Evolutionary conservation across 2,329 filamentous ascomycete genomes (phyloP).

Genomic region (Niveomyces coronatus): DNA sequence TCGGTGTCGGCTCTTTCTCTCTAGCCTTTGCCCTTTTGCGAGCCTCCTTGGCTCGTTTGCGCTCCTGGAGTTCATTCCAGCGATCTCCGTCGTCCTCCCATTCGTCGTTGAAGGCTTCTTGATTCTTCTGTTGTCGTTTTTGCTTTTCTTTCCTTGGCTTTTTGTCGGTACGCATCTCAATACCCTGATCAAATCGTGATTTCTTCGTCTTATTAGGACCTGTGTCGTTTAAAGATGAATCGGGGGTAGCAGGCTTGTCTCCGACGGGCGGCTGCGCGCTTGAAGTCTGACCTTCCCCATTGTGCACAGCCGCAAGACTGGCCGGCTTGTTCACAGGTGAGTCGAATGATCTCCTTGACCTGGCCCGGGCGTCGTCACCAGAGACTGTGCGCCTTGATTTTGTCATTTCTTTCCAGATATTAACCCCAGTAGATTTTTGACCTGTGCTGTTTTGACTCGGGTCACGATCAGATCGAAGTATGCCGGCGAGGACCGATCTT

Average conservation of each 20-base stretch:
- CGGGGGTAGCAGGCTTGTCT: neutral
- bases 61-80: conserved; percentile 29
- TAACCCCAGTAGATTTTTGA: conserved; percentile 7
- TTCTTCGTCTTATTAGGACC: neutral
- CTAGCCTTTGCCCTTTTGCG: conserved; percentile 29
- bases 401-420: conserved; percentile 13
- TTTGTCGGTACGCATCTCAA: too few species aligned
- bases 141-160: neutral
- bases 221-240: neutral
- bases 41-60: conserved; percentile 32
- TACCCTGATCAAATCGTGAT: neutral
- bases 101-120: conserved; percentile 24
- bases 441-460: conserved; percentile 12
- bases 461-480: conserved; percentile 14
- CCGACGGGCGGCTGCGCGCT: conserved; percentile 8
- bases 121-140: conserved; percentile 7
- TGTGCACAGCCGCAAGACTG: too few species aligned
- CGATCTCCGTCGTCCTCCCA: conserved; percentile 28
- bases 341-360: too few species aligned
- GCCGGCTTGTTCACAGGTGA: too few species aligned
- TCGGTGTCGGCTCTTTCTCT: conserved; percentile 38
- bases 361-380: too few species aligned
- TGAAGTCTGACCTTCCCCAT: too few species aligned
- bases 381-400: too few species aligned
- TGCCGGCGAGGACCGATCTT: conserved; percentile 22